Evolutionary conservation across 805 yeast genomes (phyloP).

Genomic region (Pichia thaimueangensis): DNA sequence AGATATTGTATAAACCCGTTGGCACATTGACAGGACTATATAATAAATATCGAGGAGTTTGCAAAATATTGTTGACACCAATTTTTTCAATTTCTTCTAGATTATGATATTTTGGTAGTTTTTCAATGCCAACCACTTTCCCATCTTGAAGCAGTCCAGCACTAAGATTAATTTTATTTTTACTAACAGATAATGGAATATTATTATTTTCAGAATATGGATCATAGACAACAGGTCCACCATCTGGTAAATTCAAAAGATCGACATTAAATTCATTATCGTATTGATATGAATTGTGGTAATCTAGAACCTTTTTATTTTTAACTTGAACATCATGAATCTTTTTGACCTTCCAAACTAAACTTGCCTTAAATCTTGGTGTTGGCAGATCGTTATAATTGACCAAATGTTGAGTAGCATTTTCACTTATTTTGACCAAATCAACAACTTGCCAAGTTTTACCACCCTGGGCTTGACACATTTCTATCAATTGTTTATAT

Average conservation of each 20-base stretch:
- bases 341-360: conserved; percentile 9
- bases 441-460: conserved; percentile 24
- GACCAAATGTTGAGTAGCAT: conserved; percentile 23
- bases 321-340: background rate
- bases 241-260: background rate
- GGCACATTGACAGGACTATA: conserved; percentile 26
- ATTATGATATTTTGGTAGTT: conserved; percentile 5
- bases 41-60: conserved; percentile 11
- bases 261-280: background rate
- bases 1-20: conserved; percentile 19
- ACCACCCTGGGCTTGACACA: conserved; percentile 30
- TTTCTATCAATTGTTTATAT: conserved; percentile 28
- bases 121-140: conserved; percentile 2
- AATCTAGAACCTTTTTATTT: background rate
- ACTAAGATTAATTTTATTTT: no score
- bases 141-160: conserved; percentile 5
- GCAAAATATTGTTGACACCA: conserved; percentile 7
- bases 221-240: background rate
- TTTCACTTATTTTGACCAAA: conserved; percentile 24
- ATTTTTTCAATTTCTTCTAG: conserved; percentile 7
- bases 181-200: background rate
- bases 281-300: no score
- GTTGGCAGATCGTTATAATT: conserved; percentile 11
- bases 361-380: conserved; percentile 10
- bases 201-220: background rate